Evolutionary conservation across 768 basidiomycete genomes (phyloP).

Genomic region (Steccherinum ochraceum): DNA sequence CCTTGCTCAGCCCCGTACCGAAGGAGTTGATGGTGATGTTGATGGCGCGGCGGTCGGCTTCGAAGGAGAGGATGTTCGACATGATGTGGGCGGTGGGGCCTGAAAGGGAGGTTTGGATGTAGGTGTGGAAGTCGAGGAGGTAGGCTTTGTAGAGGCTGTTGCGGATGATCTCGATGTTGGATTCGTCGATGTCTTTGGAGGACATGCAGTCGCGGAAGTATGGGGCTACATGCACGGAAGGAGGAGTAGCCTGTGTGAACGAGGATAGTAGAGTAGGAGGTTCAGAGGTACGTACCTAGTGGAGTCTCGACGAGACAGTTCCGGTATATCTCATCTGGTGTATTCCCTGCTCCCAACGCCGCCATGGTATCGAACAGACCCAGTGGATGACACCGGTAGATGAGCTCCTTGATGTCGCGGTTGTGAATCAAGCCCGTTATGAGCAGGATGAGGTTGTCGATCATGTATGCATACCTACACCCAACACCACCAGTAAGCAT

Average conservation of each 20-base stretch:
- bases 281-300: slow-evolving; percentile 56
- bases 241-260: slow-evolving; percentile 14
- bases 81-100: slow-evolving; percentile 88
- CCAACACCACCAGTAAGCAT: slow-evolving; percentile 1
- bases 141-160: slow-evolving; percentile 99
- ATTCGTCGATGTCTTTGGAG: slow-evolving; percentile 93
- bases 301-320: slow-evolving; percentile 97
- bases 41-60: slow-evolving; percentile 93
- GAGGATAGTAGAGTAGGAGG: slow-evolving; percentile 3
- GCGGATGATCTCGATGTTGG: slow-evolving; percentile 99
- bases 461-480: slow-evolving; percentile 94
- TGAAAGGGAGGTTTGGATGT: slow-evolving; percentile 71
- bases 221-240: slow-evolving; percentile 47
- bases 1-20: slow-evolving; percentile 90
- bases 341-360: slow-evolving; percentile 96
- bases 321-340: slow-evolving; percentile 96
- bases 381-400: slow-evolving; percentile 95
- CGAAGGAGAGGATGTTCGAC: slow-evolving; percentile 88
- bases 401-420: slow-evolving; percentile 92
- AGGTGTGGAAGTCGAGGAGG: slow-evolving; percentile 93
- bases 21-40: slow-evolving; percentile 99
- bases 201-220: slow-evolving; percentile 97
- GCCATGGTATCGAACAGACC: slow-evolving; percentile 99
- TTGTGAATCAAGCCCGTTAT: slow-evolving; percentile 98
- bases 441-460: slow-evolving; percentile 96